Percentiles rank a stretch among this genome's conserved stretches.
phyloP scores from a whole-genome alignment of 1,139 yeast species.

The Entelexis sorbosivorans region DNA sequence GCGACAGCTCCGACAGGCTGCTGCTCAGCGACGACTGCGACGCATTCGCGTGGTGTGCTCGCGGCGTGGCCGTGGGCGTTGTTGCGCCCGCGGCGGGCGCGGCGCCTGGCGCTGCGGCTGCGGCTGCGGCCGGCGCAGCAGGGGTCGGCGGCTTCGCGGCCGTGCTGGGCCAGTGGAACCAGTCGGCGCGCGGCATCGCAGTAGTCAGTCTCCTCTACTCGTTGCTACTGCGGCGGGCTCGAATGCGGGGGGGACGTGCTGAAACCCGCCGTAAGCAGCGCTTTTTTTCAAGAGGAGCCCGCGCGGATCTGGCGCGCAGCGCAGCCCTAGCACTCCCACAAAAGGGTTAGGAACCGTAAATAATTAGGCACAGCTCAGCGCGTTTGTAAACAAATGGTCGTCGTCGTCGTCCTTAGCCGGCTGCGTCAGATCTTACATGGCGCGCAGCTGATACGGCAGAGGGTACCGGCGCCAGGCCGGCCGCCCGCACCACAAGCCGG shows the following conservation, averaged over 20 bases:
- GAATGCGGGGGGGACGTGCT: too few species aligned
- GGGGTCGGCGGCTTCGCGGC: background rate
- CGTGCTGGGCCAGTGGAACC: background rate
- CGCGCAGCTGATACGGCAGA: too few species aligned
- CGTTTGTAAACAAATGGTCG: background rate
- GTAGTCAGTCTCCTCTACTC: too few species aligned
- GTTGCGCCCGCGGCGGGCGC: background rate
- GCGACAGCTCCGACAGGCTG: conserved; percentile 3
- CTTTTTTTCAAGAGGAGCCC: too few species aligned
- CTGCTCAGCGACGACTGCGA: conserved; percentile 3
- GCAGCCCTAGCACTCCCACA: background rate
- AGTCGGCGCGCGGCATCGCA: background rate
- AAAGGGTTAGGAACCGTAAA: background rate
- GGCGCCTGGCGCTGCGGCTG: background rate
- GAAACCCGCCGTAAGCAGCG: too few species aligned
- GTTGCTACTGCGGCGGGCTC: too few species aligned
- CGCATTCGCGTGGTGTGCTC: background rate
- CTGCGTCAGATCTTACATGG: background rate
- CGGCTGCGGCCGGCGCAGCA: background rate
- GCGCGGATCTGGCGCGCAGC: background rate
- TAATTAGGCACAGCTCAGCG: background rate
- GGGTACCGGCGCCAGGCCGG: too few species aligned
- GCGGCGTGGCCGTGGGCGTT: too few species aligned
- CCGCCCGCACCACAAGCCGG: too few species aligned
- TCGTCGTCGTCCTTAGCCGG: too few species aligned